Conservation (phyloP, 345 rosid species). For the Aurinia saxatilis region DNA sequence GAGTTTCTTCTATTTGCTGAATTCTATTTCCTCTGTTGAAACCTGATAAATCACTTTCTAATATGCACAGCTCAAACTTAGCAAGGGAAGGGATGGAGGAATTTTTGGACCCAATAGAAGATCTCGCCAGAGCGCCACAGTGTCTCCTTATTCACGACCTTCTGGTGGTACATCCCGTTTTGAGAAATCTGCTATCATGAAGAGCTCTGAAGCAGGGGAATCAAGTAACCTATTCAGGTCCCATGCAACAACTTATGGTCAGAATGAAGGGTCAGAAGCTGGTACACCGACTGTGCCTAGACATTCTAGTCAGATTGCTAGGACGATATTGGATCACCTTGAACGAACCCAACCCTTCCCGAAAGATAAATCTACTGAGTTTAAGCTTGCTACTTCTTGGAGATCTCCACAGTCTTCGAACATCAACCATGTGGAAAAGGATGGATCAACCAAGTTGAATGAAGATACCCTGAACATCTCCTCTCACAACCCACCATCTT, state of each 20-base stretch:
- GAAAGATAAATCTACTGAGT: slow-evolving; percentile 59
- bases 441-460: slow-evolving; percentile 26
- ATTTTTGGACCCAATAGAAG: slow-evolving; percentile 75
- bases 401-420: slow-evolving; percentile 36
- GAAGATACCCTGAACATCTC: slow-evolving; percentile 31
- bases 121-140: slow-evolving; percentile 31
- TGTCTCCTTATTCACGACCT: slow-evolving; percentile 37
- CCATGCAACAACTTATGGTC: slow-evolving; percentile 27
- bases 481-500: slow-evolving; percentile 25
- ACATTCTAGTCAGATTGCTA: slow-evolving; percentile 75
- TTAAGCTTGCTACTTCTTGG: slow-evolving; percentile 61
- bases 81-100: slow-evolving; percentile 37
- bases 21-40: neutral
- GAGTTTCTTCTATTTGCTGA: neutral
- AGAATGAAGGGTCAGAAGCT: slow-evolving; percentile 34
- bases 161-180: slow-evolving; percentile 25
- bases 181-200: slow-evolving; percentile 34
- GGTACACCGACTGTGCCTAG: slow-evolving; percentile 50
- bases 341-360: slow-evolving; percentile 64
- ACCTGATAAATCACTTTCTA: slow-evolving; percentile 7
- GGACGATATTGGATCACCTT: slow-evolving; percentile 72
- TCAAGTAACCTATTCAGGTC: slow-evolving; percentile 32
- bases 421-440: slow-evolving; percentile 22
- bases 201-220: slow-evolving; percentile 41
- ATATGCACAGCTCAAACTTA: slow-evolving; percentile 33